A percentile compares a stretch with the other conserved stretches of the same genome.
phyloP scores from a whole-genome alignment of 306 rosid species.

The Pyrus betulifolia region DNA sequence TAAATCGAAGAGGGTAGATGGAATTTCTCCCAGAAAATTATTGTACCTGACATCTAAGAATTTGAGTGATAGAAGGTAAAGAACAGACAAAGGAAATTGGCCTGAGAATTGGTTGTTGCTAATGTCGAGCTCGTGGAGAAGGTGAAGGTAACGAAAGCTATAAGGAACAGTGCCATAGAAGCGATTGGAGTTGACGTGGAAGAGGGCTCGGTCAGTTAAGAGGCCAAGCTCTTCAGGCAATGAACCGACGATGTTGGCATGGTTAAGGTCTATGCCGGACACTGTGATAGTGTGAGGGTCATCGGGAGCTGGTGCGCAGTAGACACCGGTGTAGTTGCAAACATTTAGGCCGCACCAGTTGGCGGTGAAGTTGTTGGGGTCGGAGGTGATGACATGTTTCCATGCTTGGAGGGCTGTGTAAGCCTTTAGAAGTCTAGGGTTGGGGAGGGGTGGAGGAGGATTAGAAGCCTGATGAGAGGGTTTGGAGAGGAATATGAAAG shows the following conservation, averaged over 20 bases:
- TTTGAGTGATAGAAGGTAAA: constrained; percentile 37
- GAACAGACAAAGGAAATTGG: constrained; percentile 43
- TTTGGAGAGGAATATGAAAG: constrained; percentile 19
- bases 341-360: constrained; percentile 69
- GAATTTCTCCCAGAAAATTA: constrained; percentile 46
- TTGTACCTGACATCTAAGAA: constrained; percentile 70
- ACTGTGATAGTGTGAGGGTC: constrained; percentile 54
- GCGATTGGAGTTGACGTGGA: constrained; percentile 75
- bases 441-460: constrained; percentile 23
- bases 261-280: constrained; percentile 86
- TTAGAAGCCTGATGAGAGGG: constrained; percentile 41
- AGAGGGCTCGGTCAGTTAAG: constrained; percentile 56
- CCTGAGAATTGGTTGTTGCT: constrained; percentile 78
- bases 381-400: constrained; percentile 62
- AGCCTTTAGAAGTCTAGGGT: constrained; percentile 67
- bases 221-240: constrained; percentile 70
- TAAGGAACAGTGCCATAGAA: constrained; percentile 62
- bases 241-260: constrained; percentile 51
- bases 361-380: constrained; percentile 56
- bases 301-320: constrained; percentile 67
- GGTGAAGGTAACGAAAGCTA: constrained; percentile 27
- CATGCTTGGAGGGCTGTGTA: constrained; percentile 75
- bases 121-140: constrained; percentile 59
- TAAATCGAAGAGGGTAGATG: constrained; percentile 43
- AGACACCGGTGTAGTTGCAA: constrained; percentile 79